Evolutionary conservation across 805 yeast genomes (phyloP).

Genomic region (Ogataea kodamae): DNA sequence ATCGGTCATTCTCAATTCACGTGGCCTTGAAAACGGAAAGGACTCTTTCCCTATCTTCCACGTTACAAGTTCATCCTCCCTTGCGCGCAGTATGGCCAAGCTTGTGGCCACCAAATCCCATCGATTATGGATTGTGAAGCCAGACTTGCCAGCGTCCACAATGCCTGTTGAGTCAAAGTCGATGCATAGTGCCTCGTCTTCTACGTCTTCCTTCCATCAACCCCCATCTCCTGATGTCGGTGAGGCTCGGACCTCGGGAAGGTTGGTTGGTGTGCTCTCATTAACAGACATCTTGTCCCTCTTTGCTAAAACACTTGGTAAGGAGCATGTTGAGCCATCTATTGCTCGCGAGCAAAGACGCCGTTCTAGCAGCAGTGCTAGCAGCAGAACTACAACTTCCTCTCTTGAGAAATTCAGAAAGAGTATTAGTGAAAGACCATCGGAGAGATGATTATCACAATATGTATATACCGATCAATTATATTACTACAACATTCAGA

Average conservation of each 20-base stretch:
- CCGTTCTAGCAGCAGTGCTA: slow-evolving; percentile 44
- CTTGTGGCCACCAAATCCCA: slow-evolving; percentile 94
- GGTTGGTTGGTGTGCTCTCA: slow-evolving; percentile 85
- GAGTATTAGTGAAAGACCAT: slow-evolving; percentile 36
- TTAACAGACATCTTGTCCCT: slow-evolving; percentile 84
- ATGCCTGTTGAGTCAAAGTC: slow-evolving; percentile 18
- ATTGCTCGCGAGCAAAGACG: slow-evolving; percentile 88
- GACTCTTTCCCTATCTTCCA: slow-evolving; percentile 97
- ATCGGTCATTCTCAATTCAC: slow-evolving; percentile 75
- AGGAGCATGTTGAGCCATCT: slow-evolving; percentile 69
- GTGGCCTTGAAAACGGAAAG: slow-evolving; percentile 92
- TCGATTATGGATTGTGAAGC: slow-evolving; percentile 80
- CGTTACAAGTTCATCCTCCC: slow-evolving; percentile 72
- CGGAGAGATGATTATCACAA: slow-evolving; percentile 25
- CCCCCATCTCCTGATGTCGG: slow-evolving; percentile 25
- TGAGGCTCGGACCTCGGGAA: slow-evolving; percentile 61
- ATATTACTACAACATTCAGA: slow-evolving; percentile 3
- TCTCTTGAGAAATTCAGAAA: slow-evolving; percentile 43
- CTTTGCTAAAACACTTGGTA: slow-evolving; percentile 73
- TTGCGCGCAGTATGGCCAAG: slow-evolving; percentile 89
- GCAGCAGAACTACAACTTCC: slow-evolving; percentile 34
- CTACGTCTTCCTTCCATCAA: slow-evolving; percentile 17
- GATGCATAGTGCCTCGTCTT: slow-evolving; percentile 12
- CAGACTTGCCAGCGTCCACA: slow-evolving; percentile 28
- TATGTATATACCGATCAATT: no score